These are phyloP conservation scores for Brassica napus DNA, from an alignment of 345 rosid genomes.

Conservation along the genomic window Da-Ae NC_063435.1:1820001-1820500, in stretches of 20 bases:
- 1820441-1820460: background rate
- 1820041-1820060: slow-evolving; percentile 21
- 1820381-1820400: slow-evolving; percentile 37
- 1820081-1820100: slow-evolving; percentile 28
- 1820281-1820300: slow-evolving; percentile 42
- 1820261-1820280: slow-evolving; percentile 25
- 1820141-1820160: background rate
- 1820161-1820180: background rate
- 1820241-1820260: slow-evolving; percentile 41
- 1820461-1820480: background rate
- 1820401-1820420: slow-evolving; percentile 17
- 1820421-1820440: slow-evolving; percentile 3
- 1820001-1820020: too few species aligned
- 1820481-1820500: background rate
- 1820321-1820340: slow-evolving; percentile 24
- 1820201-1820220: slow-evolving; percentile 27
- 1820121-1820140: slow-evolving; percentile 31
- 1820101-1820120: slow-evolving; percentile 41
- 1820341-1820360: slow-evolving; percentile 28
- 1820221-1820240: slow-evolving; percentile 33
- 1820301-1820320: slow-evolving; percentile 21
- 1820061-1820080: slow-evolving; percentile 21
- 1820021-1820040: background rate
- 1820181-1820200: slow-evolving; percentile 18
- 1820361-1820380: slow-evolving; percentile 28